phyloP scores from a whole-genome alignment of 768 basidiomycete genomes.

The Lyophyllum semitale region DNA sequence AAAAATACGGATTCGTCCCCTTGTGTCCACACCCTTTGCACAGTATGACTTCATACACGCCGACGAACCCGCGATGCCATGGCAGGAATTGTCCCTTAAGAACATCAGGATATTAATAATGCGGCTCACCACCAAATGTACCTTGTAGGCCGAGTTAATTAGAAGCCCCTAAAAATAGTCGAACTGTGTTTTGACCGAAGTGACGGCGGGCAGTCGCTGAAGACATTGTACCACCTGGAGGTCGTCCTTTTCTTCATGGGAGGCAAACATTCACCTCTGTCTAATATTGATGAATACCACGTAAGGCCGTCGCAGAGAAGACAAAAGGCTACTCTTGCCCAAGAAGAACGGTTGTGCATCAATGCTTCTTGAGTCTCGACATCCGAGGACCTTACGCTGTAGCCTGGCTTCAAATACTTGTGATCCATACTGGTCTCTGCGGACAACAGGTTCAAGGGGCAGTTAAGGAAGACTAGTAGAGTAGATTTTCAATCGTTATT shows the following conservation, averaged over 20 bases:
- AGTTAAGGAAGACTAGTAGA: too few relatives aligned
- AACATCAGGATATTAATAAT: neutral
- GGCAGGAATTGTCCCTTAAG: conserved; percentile 23
- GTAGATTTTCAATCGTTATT: too few relatives aligned
- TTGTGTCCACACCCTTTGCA: conserved; percentile 25
- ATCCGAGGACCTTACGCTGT: neutral
- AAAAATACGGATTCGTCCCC: conserved; percentile 24
- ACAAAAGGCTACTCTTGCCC: neutral
- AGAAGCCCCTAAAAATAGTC: conserved; percentile 42
- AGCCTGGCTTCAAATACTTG: too few relatives aligned
- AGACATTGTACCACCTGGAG: conserved; percentile 35
- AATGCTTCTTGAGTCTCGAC: neutral
- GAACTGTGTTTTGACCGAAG: conserved; percentile 31
- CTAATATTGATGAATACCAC: neutral
- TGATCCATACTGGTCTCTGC: too few relatives aligned
- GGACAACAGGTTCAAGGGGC: too few relatives aligned
- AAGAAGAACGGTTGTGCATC: neutral
- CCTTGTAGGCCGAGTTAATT: conserved; percentile 25
- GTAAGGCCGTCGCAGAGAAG: neutral
- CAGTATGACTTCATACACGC: conserved; percentile 23
- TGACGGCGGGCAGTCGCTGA: conserved; percentile 27
- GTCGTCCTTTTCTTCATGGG: conserved; percentile 28
- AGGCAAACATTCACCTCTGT: conserved; percentile 30
- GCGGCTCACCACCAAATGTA: conserved; percentile 35
- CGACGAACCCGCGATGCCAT: conserved; percentile 28